Conservation (phyloP, 2,329 filamentous ascomycete species). For the Aphanocladium album region DNA sequence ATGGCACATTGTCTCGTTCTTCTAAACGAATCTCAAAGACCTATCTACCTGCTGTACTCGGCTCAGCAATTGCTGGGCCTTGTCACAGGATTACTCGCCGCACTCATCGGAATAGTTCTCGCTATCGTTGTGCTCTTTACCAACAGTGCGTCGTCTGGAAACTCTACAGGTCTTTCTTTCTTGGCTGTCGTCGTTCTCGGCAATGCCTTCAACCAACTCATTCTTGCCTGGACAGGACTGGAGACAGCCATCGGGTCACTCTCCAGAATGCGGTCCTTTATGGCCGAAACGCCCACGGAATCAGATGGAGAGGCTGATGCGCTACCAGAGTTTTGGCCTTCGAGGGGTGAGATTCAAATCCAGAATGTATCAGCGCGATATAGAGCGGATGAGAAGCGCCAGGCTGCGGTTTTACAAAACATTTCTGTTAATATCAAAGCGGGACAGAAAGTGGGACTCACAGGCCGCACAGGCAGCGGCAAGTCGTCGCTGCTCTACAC, state of each 20-base stretch:
- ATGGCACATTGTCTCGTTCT: neutral
- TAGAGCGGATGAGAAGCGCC: neutral
- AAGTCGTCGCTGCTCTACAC: constrained; percentile 3
- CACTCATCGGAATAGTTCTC: neutral
- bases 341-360: neutral
- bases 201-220: neutral
- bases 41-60: neutral
- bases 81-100: neutral
- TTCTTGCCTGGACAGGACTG: neutral
- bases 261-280: neutral
- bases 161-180: neutral
- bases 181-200: neutral
- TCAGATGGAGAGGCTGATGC: neutral
- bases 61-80: neutral
- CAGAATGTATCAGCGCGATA: neutral
- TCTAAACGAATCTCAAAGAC: neutral
- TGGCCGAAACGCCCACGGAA: neutral
- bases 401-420: neutral
- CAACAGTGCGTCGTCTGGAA: neutral
- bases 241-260: constrained; percentile 1
- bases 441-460: neutral
- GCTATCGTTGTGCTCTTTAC: neutral
- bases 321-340: neutral
- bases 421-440: neutral
- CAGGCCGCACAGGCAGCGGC: constrained; percentile 1